A percentile compares a stretch with the other conserved stretches of the same genome.
Evolutionary conservation across 306 rosid genomes (phyloP).

Genomic region (Pterocarpus macrocarpus): DNA sequence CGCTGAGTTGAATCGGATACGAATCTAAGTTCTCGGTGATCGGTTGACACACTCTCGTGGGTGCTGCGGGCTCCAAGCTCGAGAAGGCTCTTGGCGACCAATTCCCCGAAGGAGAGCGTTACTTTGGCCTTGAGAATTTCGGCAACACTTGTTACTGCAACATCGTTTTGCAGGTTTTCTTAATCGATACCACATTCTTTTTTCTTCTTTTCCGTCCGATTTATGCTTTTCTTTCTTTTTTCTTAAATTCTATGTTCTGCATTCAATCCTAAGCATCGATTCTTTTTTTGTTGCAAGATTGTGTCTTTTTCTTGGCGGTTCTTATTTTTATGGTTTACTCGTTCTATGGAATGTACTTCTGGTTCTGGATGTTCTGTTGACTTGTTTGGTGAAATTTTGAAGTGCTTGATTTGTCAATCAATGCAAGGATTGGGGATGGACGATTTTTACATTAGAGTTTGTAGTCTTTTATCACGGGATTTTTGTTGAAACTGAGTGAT

Average conservation of each 20-base stretch:
- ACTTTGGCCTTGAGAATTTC: slow-evolving; percentile 97
- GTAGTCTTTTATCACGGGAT: neutral
- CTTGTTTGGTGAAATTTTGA: neutral
- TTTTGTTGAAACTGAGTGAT: slow-evolving; percentile 3
- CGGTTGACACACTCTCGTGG: slow-evolving; percentile 69
- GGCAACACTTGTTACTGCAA: slow-evolving; percentile 99
- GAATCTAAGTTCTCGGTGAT: slow-evolving; percentile 66
- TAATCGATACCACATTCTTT: neutral
- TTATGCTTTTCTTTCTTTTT: neutral
- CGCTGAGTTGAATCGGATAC: slow-evolving; percentile 53
- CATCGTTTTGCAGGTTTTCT: slow-evolving; percentile 94
- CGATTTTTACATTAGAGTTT: neutral
- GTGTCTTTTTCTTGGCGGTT: neutral
- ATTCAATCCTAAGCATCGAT: neutral
- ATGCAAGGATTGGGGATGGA: neutral
- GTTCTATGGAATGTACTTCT: slow-evolving; percentile 12
- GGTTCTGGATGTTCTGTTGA: slow-evolving; percentile 19
- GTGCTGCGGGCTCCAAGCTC: slow-evolving; percentile 98
- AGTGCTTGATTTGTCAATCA: slow-evolving; percentile 12
- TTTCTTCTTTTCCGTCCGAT: neutral
- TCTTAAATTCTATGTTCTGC: slow-evolving; percentile 1
- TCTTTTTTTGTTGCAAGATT: neutral
- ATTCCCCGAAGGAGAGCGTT: slow-evolving; percentile 99
- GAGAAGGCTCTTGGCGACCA: slow-evolving; percentile 99
- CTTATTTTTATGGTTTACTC: neutral